Evolutionary conservation across 1,284 basidiomycete species (phyloP).

Genomic region (Sanghuangporus baumii): DNA sequence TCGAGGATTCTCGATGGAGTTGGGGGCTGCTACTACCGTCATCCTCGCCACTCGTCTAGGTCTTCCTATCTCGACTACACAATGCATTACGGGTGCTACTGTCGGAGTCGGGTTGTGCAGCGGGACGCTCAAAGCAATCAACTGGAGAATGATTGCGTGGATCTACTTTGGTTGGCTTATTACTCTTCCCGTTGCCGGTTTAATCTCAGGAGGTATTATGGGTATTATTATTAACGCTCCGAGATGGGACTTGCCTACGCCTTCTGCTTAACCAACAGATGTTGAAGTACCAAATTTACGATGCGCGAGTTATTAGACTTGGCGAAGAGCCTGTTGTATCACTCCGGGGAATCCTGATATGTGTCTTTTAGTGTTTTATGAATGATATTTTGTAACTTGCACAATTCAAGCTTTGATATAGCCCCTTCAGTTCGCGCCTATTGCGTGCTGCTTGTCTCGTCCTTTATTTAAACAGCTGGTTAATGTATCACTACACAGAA

Average conservation of each 20-base stretch:
- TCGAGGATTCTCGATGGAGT: neutral
- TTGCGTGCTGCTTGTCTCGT: too few species aligned
- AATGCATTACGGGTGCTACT: neutral
- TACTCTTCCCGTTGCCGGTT: neutral
- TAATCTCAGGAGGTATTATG: neutral
- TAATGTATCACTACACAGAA: too few species aligned
- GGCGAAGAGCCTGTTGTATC: too few species aligned
- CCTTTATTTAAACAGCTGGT: too few species aligned
- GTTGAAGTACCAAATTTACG: too few species aligned
- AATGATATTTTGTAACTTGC: too few species aligned
- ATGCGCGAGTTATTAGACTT: too few species aligned
- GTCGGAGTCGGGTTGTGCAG: neutral
- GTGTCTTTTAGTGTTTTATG: too few species aligned
- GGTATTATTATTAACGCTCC: neutral
- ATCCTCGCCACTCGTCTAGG: neutral
- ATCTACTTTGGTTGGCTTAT: neutral
- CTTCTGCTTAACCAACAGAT: too few species aligned
- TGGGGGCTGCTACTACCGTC: neutral
- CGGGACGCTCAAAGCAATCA: neutral
- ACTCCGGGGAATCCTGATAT: too few species aligned
- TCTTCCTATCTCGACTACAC: neutral
- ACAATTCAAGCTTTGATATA: too few species aligned
- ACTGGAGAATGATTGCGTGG: neutral
- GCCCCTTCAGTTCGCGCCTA: too few species aligned
- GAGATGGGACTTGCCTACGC: neutral